Evolutionary conservation across 495 filamentous ascomycete species (phyloP), one percentile per base, ranked within the genome.

Genomic region (Penicillium goetzii): DNA sequence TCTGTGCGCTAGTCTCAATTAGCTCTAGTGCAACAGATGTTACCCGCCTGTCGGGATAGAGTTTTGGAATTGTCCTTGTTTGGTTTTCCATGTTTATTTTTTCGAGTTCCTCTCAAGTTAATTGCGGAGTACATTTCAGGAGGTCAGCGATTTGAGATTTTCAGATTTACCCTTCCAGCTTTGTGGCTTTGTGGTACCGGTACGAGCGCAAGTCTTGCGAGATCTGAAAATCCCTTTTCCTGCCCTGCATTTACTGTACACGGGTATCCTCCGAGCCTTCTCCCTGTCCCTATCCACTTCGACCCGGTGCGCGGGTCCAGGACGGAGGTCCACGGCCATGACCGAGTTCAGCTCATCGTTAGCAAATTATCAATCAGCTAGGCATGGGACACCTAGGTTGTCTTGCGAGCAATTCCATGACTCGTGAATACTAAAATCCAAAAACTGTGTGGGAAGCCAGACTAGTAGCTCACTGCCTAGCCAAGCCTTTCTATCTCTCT

Each of bases 11-110:
- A 64, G 11, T 3, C 52, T 47, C 0, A 55, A 25, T 34, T 8
- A 1, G 30, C 52, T 17, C 59, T 61, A 68, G 59, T 49, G 30
- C 28, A 50, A 30, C 57, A 60, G 19, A 60, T 32, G 61, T 53
- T 56, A 62, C 61, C 56, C 52, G 56, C 47, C 41, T 41, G 41
- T 56, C 45, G 54, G 59, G 34, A 61, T 52, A 2, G 3, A 26
- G 30, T 10, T 53, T 32, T n/a, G 26, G 15, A 47, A 12, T 47
- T 47, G 10, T 3, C 5, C 21, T 0, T 12, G 5, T 47, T 10
- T 47, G 10, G 12, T 25, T 47, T 25, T 47, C 9, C 6, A 15
- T 47, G 9, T 23, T 47, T 25, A 11, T 47, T 3, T 23, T 47
- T 21, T 9, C 10, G 1, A 17, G 17, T 23, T 21, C 21, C 40